Evolutionary conservation across 768 basidiomycete species (phyloP), one percentile per base, ranked within the genome.

Genomic region (Pulveroboletus sp.): DNA sequence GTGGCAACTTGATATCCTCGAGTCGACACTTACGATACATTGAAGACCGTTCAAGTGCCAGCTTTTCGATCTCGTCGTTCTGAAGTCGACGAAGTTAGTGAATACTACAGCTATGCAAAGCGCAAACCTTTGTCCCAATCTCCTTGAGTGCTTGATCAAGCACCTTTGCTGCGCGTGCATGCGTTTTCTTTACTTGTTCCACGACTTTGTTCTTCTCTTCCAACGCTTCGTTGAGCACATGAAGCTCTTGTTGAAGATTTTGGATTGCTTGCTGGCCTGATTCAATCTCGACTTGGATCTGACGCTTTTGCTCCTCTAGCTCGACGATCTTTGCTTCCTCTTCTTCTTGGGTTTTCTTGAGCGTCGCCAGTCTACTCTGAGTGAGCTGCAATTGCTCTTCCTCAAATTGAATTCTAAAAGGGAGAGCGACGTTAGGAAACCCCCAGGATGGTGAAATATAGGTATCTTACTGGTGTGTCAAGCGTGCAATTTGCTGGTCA

Each of bases 21-120:
- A 99, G 75, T 53, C 93, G 81, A 68, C 95, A 97, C 61, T 90
- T 90, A 14, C 94, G 81, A 64, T 97, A 98, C 39, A 90, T 78
- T 0, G 85, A 74, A 20, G 92, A 90, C 20, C 95, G 77, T 61
- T 97, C 94, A 39, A 91, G 75, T 0, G 84, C 85, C 23, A 87
- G 69, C 62, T 90, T 91, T 66, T 93, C 91, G 50, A 97, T 97
- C 60, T 93, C 89, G 64, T 95, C 94, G 57, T 88, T 89, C 85
- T 86, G 35, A 39, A 11, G 6, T 23, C 8, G 32, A 13, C 41
- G 11, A 24, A 17, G 4, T 46, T 50, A 43, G 60, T 47, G 25
- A 20, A 14, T 17, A 8, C 51, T 17, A 42, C 48, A 69, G 68
- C 69, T 69, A 47, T 36, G 24, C 2, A 51, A 57, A 59, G 12